A percentile compares a stretch with the other conserved stretches of the same genome.
Conservation (phyloP, 2,329 filamentous ascomycete genomes). For the Fusarium gaditjirri region DNA sequence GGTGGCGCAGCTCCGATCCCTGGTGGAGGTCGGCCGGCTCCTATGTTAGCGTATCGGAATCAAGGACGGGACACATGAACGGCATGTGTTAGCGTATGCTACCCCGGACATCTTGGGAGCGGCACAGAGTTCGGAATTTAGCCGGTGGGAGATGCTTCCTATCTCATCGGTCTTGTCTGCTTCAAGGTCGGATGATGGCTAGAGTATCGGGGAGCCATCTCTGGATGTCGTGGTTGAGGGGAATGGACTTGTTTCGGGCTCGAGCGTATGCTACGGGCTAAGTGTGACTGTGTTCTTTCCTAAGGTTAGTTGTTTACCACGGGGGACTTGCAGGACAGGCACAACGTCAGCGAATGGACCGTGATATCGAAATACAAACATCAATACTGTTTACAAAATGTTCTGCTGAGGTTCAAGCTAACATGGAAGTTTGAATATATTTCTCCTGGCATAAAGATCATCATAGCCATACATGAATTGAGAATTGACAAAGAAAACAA, state of each 20-base stretch:
- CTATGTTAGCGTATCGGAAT: neutral
- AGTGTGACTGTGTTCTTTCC: no score
- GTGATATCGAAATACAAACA: neutral
- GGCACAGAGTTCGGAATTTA: neutral
- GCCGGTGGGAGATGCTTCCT: neutral
- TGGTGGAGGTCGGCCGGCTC: neutral
- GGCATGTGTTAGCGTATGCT: neutral
- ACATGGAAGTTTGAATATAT: neutral
- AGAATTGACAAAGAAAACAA: rapidly evolving
- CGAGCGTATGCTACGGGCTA: neutral
- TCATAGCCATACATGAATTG: rapidly evolving
- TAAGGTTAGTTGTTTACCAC: rapidly evolving
- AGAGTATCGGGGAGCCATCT: neutral
- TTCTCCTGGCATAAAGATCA: neutral
- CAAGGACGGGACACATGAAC: neutral
- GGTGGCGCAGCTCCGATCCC: neutral
- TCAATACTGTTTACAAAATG: no score
- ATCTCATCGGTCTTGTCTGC: neutral
- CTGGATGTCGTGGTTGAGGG: neutral
- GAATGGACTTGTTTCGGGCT: neutral
- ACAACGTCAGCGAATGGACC: neutral
- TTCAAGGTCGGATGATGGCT: neutral
- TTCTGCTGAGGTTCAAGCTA: no score
- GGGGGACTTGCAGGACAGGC: neutral
- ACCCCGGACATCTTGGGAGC: neutral